Evolutionary conservation across 768 basidiomycete species (phyloP).

Genomic region (Tylopilus felleus): DNA sequence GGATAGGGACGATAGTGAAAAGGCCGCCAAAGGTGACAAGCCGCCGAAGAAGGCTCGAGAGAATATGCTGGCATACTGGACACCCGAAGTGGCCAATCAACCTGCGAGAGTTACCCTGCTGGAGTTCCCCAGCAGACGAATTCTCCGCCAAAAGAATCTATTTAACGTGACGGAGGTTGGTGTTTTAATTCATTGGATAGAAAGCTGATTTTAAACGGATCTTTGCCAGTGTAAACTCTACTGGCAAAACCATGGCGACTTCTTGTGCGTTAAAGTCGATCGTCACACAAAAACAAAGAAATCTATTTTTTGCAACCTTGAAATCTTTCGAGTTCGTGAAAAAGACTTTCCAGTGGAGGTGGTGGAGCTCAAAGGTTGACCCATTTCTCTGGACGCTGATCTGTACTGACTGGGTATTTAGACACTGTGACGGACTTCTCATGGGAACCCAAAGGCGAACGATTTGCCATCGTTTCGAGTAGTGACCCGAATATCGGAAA

Average conservation of each 20-base stretch:
- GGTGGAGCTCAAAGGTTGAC: constrained; percentile 88
- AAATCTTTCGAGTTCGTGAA: constrained; percentile 96
- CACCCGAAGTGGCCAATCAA: constrained; percentile 93
- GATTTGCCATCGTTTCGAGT: constrained; percentile 94
- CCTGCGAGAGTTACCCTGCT: constrained; percentile 95
- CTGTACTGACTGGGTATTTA: constrained; percentile 30
- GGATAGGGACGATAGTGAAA: constrained; percentile 71
- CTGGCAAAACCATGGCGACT: constrained; percentile 99
- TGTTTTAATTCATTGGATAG: constrained; percentile 14
- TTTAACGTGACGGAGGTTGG: constrained; percentile 96
- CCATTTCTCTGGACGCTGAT: not conserved
- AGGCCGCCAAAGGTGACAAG: constrained; percentile 40
- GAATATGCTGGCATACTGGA: constrained; percentile 97
- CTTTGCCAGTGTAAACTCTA: constrained; percentile 82
- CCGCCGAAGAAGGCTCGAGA: constrained; percentile 66
- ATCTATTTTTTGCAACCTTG: constrained; percentile 95
- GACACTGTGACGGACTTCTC: constrained; percentile 95
- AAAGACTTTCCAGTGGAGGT: constrained; percentile 98
- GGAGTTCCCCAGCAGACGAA: constrained; percentile 78
- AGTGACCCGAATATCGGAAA: constrained; percentile 92
- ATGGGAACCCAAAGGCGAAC: constrained; percentile 97
- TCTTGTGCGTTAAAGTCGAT: constrained; percentile 98
- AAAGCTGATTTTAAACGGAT: not conserved
- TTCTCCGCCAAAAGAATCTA: constrained; percentile 91
- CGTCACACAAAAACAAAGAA: constrained; percentile 99